These are phyloP conservation scores for Berberis vulgaris DNA, from an alignment of 164 flowering plant genomes.

Conservation along the genomic window DNA sequence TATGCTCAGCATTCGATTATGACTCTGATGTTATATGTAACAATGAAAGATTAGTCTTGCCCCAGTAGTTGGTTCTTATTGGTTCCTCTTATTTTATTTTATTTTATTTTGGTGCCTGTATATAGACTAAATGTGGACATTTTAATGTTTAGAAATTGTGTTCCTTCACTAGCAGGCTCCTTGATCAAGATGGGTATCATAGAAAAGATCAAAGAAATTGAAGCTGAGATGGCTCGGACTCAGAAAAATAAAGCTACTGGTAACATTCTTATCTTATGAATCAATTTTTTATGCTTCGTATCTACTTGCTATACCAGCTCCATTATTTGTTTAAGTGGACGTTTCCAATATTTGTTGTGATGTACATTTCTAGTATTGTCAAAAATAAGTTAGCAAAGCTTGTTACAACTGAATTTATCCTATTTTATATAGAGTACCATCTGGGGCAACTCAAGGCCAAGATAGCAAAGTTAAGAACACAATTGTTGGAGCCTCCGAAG, in stretches of 20 bases:
- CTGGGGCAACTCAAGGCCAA: slow-evolving; percentile 99
- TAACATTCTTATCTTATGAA: slow-evolving; percentile 8
- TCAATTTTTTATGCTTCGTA: not conserved
- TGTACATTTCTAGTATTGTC: no score
- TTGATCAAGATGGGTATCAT: slow-evolving; percentile 76
- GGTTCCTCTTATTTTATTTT: no score
- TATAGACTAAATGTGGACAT: no score
- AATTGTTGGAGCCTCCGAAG: slow-evolving; percentile 95
- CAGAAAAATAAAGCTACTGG: slow-evolving; percentile 99
- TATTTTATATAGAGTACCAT: slow-evolving; percentile 69
- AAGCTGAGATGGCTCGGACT: slow-evolving; percentile 99
- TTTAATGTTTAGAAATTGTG: no score
- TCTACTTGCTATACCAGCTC: not conserved
- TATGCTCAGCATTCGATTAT: no score
- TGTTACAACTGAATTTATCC: no score
- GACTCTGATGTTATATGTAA: no score
- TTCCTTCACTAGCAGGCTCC: slow-evolving; percentile 9
- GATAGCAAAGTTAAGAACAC: slow-evolving; percentile 96
- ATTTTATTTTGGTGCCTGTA: no score
- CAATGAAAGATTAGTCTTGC: no score
- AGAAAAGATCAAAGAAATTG: slow-evolving; percentile 95
- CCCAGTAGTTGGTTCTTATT: no score
- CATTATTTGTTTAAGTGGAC: not conserved
- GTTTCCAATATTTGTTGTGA: not conserved
- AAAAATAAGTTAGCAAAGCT: no score